A percentile compares a stretch with the other conserved stretches of the same genome.
phyloP scores from a whole-genome alignment of 1,139 yeast genomes.

The Candida labiduridarum region DNA sequence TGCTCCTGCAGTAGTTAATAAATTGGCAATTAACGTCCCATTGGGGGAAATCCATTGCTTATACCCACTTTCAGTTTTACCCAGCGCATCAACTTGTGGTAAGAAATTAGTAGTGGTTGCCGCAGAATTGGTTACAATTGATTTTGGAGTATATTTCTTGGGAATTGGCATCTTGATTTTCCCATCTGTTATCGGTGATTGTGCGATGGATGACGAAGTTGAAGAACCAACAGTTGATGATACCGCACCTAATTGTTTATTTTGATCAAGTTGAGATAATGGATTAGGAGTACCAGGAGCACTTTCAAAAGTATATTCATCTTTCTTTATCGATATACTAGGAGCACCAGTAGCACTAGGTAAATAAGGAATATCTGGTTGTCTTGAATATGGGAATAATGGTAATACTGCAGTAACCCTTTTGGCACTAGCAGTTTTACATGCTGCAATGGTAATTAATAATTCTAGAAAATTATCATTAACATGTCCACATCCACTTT shows the following conservation, averaged over 20 bases:
- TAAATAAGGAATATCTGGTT: constrained; percentile 91
- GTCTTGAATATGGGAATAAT: constrained; percentile 92
- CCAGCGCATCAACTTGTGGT: constrained; percentile 39
- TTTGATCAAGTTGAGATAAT: constrained; percentile 23
- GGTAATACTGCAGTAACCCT: constrained; percentile 95
- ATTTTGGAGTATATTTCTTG: constrained; percentile 24
- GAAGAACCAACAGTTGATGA: neutral
- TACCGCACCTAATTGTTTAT: neutral
- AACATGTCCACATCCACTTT: constrained; percentile 83
- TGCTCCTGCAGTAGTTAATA: constrained; percentile 92
- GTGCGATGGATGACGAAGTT: neutral
- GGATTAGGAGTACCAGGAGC: constrained; percentile 65
- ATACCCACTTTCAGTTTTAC: constrained; percentile 64
- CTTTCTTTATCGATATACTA: constrained; percentile 41
- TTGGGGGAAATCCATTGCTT: constrained; percentile 96
- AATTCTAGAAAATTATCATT: constrained; percentile 91
- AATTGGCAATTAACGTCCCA: constrained; percentile 88
- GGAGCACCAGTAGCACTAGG: constrained; percentile 61
- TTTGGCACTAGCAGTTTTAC: constrained; percentile 93
- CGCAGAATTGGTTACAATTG: constrained; percentile 33
- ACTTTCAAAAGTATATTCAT: constrained; percentile 58
- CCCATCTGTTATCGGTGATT: constrained; percentile 5
- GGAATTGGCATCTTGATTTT: constrained; percentile 14
- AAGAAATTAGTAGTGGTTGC: constrained; percentile 24
- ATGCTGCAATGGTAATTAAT: constrained; percentile 86